A percentile compares a stretch with the other conserved stretches of the same genome.
Evolutionary conservation across 192 early-diverging fungal genomes (phyloP).

Genomic region (Mortierella alpina): DNA sequence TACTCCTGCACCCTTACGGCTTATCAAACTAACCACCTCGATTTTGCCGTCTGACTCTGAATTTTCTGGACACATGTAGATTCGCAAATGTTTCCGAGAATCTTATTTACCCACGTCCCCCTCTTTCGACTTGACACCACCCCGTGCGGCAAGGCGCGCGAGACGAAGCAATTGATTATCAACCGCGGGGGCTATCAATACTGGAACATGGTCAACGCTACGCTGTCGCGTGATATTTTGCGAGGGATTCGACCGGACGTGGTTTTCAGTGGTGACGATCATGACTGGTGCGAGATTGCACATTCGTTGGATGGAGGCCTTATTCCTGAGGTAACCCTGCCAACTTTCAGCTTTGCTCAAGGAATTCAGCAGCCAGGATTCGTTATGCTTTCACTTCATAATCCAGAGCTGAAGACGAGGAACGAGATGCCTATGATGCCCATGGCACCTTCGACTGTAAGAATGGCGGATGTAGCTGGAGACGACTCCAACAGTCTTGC

Average conservation of each 20-base stretch:
- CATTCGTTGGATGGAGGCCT: constrained; percentile 45
- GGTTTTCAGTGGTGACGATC: constrained; percentile 93
- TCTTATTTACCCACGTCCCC: constrained; percentile 91
- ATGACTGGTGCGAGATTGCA: constrained; percentile 84
- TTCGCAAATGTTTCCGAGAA: constrained; percentile 53
- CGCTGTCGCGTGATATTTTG: constrained; percentile 70
- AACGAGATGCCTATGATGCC: constrained; percentile 3
- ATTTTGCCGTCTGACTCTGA: background rate
- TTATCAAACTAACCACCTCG: no score
- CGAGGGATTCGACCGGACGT: constrained; percentile 67
- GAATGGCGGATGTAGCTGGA: constrained; percentile 63
- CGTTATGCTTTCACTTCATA: constrained; percentile 43
- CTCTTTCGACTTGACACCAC: constrained; percentile 75
- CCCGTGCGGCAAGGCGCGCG: constrained; percentile 77
- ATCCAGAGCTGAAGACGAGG: constrained; percentile 8
- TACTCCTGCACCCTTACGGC: no score
- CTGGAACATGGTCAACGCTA: constrained; percentile 79
- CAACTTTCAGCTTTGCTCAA: constrained; percentile 76
- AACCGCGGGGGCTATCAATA: constrained; percentile 87
- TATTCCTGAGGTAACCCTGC: constrained; percentile 61
- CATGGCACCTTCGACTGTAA: constrained; percentile 49
- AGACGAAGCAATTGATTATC: constrained; percentile 56
- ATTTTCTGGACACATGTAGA: constrained; percentile 4
- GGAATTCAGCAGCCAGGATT: constrained; percentile 70
- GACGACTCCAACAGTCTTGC: background rate